These are phyloP conservation scores for Jamesozyma jinghongensis DNA, from an alignment of 805 yeast species.

Conservation along the genomic window DNA sequence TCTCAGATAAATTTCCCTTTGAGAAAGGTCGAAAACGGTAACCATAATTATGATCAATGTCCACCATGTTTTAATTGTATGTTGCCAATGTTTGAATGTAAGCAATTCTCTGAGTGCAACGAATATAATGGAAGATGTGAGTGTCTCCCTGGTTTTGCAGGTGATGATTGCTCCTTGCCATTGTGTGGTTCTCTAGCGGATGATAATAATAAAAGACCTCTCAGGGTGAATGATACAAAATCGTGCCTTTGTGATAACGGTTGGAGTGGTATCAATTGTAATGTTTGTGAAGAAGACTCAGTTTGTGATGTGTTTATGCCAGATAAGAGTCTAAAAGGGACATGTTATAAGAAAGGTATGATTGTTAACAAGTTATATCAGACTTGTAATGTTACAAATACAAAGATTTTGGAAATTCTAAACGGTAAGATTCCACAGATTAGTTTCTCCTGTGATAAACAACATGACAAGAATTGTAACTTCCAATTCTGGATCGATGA, in stretches of 20 bases:
- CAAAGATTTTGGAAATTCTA: slow-evolving; percentile 72
- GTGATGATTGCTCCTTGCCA: slow-evolving; percentile 84
- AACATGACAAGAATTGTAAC: slow-evolving; percentile 51
- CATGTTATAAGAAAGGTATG: slow-evolving; percentile 81
- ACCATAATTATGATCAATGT: slow-evolving; percentile 37
- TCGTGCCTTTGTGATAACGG: slow-evolving; percentile 72
- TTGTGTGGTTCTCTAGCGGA: slow-evolving; percentile 66
- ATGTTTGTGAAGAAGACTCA: slow-evolving; percentile 61
- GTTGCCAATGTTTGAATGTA: slow-evolving; percentile 80
- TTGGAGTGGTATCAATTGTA: slow-evolving; percentile 94
- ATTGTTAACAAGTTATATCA: slow-evolving; percentile 73
- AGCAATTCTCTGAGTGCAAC: slow-evolving; percentile 85
- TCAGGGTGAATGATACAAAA: slow-evolving; percentile 39
- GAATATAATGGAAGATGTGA: slow-evolving; percentile 84
- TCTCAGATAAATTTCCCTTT: background rate
- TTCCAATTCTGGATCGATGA: slow-evolving; percentile 96
- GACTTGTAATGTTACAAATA: slow-evolving; percentile 90
- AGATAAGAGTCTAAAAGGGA: slow-evolving; percentile 63
- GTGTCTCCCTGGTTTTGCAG: slow-evolving; percentile 89
- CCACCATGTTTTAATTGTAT: slow-evolving; percentile 96
- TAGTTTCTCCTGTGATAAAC: slow-evolving; percentile 76
- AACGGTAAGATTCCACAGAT: slow-evolving; percentile 82
- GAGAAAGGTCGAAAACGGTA: background rate
- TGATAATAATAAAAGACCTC: slow-evolving; percentile 46
- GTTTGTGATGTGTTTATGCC: slow-evolving; percentile 87